A percentile compares a stretch with the other conserved stretches of the same genome.
phyloP scores from a whole-genome alignment of 805 yeast species.

The Tetrapisispora iriomotensis region DNA sequence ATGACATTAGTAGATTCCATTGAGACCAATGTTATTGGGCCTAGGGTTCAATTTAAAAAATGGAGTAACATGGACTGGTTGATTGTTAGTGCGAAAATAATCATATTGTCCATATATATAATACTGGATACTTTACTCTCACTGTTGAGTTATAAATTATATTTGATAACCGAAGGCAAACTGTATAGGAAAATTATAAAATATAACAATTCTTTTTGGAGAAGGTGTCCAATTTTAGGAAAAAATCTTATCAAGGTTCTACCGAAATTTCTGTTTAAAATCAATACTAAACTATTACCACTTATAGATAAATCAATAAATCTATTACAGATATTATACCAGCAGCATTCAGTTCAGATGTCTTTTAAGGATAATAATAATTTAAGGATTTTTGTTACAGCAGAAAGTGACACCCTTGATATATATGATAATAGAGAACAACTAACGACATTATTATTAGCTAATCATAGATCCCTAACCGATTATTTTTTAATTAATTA shows the following conservation, averaged over 20 bases:
- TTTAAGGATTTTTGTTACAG: constrained; percentile 17
- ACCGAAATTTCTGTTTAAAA: background rate
- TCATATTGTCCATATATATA: constrained; percentile 6
- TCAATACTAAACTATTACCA: constrained; percentile 5
- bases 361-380: constrained; percentile 15
- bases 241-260: background rate
- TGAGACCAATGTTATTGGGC: constrained; percentile 20
- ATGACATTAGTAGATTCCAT: constrained; percentile 8
- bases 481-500: constrained; percentile 51
- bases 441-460: constrained; percentile 20
- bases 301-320: constrained; percentile 6
- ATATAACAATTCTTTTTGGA: constrained; percentile 6
- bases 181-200: background rate
- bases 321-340: constrained; percentile 12
- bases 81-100: constrained; percentile 2
- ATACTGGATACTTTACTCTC: constrained; percentile 5
- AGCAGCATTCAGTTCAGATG: constrained; percentile 13
- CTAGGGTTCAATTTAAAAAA: constrained; percentile 6
- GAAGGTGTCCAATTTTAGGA: constrained; percentile 14
- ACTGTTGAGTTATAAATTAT: background rate
- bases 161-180: constrained; percentile 4
- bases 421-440: constrained; percentile 4
- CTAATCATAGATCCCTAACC: constrained; percentile 57
- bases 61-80: constrained; percentile 12
- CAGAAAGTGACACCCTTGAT: constrained; percentile 16